Evolutionary conservation across 106 monocot genomes (phyloP).

Genomic region (Vanilla planifolia): DNA sequence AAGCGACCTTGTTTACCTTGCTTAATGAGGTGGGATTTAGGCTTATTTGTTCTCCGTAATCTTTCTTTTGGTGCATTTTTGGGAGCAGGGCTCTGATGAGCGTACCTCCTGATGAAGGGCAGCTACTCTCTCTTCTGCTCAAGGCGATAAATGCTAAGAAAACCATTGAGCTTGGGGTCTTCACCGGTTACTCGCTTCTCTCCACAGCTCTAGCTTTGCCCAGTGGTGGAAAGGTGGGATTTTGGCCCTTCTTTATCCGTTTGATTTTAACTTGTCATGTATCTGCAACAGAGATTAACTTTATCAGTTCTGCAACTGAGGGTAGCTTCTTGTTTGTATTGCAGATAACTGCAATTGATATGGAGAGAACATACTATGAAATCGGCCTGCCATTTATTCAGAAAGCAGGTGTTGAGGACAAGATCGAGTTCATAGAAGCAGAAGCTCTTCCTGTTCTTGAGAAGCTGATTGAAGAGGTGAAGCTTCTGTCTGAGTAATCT

Average conservation of each 20-base stretch:
- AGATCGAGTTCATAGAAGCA: conserved; percentile 28
- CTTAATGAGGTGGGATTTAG: not conserved
- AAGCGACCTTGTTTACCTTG: not conserved
- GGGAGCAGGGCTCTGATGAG: conserved; percentile 32
- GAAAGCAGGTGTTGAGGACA: conserved; percentile 20
- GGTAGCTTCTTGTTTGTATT: no score
- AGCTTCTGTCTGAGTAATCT: no score
- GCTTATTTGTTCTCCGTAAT: not conserved
- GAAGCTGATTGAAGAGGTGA: conserved; percentile 18
- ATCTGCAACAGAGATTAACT: no score
- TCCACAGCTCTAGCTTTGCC: conserved; percentile 46
- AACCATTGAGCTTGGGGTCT: conserved; percentile 44
- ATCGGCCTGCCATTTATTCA: conserved; percentile 16
- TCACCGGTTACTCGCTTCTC: conserved; percentile 52
- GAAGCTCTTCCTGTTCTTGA: conserved; percentile 19
- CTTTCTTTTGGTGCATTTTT: not conserved
- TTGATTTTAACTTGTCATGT: no score
- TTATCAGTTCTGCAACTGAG: no score
- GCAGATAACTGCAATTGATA: conserved; percentile 24
- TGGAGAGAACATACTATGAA: conserved; percentile 8
- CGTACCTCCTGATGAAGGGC: conserved; percentile 37
- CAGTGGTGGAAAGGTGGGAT: conserved; percentile 29
- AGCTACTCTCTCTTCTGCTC: conserved; percentile 20
- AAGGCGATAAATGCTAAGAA: conserved; percentile 44
- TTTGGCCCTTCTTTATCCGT: no score